Percentiles rank a stretch among this genome's conserved stretches.
Conservation (phyloP, 2,329 filamentous ascomycete species). For the Xylaria sp. region DNA sequence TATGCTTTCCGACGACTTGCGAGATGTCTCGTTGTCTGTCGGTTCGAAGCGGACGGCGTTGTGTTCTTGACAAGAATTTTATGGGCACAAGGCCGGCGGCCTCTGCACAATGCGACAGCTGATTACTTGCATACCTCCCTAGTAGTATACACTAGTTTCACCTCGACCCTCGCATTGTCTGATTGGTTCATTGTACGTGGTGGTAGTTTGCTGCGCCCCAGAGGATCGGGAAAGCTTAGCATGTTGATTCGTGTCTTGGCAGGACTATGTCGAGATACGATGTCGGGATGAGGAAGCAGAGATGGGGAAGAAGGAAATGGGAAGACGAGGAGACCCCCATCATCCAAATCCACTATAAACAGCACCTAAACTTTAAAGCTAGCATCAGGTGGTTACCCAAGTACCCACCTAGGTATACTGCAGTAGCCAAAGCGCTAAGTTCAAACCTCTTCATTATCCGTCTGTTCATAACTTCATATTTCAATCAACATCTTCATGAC, state of each 20-base stretch:
- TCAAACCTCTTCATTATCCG: no score
- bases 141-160: slow-evolving; percentile 1
- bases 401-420: no score
- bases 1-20: background rate
- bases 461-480: no score
- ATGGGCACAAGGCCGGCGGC: slow-evolving; percentile 20
- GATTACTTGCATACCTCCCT: background rate
- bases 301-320: background rate
- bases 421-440: no score
- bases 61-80: background rate
- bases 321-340: no score
- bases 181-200: slow-evolving; percentile 20
- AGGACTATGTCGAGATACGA: background rate
- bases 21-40: background rate
- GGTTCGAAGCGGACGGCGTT: background rate
- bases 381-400: no score
- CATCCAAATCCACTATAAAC: no score
- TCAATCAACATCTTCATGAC: no score
- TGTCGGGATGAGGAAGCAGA: background rate
- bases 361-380: no score
- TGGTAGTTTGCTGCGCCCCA: slow-evolving; percentile 25
- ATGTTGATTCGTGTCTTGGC: slow-evolving; percentile 24
- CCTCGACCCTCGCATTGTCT: slow-evolving; percentile 9
- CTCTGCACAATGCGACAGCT: slow-evolving; percentile 16
- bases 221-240: slow-evolving; percentile 29